Conservation (phyloP, 208 protist species). For the Leptomonas pyrrhocoris region DNA sequence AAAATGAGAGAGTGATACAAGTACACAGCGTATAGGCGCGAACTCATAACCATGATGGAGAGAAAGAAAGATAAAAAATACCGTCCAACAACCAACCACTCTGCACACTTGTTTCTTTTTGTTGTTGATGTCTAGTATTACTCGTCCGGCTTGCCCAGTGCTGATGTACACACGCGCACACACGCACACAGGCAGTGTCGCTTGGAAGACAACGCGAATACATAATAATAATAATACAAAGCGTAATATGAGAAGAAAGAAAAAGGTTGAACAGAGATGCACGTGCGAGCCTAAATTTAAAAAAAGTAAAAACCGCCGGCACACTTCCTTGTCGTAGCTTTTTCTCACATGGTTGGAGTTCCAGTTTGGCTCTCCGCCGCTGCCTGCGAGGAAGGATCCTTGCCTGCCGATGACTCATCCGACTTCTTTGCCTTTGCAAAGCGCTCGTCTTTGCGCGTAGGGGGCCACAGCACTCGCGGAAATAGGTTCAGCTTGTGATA, state of each 20-base stretch:
- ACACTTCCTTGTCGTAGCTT: too few species aligned
- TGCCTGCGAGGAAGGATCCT: neutral
- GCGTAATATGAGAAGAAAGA: too few species aligned
- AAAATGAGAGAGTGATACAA: conserved; percentile 19
- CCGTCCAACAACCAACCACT: neutral
- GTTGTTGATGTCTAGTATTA: too few species aligned
- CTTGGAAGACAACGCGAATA: too few species aligned
- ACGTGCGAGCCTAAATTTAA: too few species aligned
- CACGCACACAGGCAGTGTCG: too few species aligned
- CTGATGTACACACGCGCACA: too few species aligned
- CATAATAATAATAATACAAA: too few species aligned
- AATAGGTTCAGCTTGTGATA: conserved; percentile 27
- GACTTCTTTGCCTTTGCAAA: neutral
- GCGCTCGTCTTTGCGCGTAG: conserved; percentile 7
- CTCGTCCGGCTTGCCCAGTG: too few species aligned
- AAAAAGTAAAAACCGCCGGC: too few species aligned
- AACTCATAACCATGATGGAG: neutral
- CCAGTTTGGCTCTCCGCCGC: neutral
- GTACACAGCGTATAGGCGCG: conserved; percentile 5
- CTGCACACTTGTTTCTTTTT: too few species aligned
- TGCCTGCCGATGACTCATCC: neutral
- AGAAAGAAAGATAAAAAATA: conserved; percentile 16
- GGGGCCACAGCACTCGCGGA: conserved; percentile 31
- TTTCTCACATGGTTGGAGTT: neutral
- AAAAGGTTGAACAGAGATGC: too few species aligned